phyloP scores from a whole-genome alignment of 495 filamentous ascomycete species.

The Hyaloscypha finlandica region DNA sequence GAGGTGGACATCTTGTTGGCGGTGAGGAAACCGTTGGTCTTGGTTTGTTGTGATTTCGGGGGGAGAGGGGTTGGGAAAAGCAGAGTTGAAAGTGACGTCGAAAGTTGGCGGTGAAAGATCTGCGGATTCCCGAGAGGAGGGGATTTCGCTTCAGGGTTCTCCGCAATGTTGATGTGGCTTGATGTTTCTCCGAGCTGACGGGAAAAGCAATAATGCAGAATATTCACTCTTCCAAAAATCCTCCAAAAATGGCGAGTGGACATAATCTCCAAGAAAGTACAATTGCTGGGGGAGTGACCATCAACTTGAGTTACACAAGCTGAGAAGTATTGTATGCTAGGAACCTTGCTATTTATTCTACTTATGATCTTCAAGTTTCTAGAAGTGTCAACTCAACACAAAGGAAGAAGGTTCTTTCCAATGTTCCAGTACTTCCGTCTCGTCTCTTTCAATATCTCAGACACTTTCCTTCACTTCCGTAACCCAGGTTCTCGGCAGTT shows the following conservation, averaged over 20 bases:
- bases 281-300: too few species aligned
- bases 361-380: too few species aligned
- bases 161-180: neutral
- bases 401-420: neutral
- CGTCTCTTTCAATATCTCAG: neutral
- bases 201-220: neutral
- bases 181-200: neutral
- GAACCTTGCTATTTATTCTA: too few species aligned
- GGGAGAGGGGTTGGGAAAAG: too few species aligned
- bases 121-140: neutral
- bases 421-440: neutral
- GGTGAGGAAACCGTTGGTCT: neutral
- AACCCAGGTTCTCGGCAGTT: neutral
- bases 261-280: neutral
- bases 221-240: neutral
- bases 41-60: neutral
- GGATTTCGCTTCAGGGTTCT: too few species aligned
- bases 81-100: neutral
- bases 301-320: too few species aligned
- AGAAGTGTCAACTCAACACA: too few species aligned
- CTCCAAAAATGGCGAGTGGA: neutral
- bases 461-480: neutral
- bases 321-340: too few species aligned
- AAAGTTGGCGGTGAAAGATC: neutral
- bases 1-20: neutral